Percentiles rank a stretch among this genome's conserved stretches.
Evolutionary conservation across 2,329 filamentous ascomycete genomes (phyloP).

Genomic region (Colletotrichum tabaci): DNA sequence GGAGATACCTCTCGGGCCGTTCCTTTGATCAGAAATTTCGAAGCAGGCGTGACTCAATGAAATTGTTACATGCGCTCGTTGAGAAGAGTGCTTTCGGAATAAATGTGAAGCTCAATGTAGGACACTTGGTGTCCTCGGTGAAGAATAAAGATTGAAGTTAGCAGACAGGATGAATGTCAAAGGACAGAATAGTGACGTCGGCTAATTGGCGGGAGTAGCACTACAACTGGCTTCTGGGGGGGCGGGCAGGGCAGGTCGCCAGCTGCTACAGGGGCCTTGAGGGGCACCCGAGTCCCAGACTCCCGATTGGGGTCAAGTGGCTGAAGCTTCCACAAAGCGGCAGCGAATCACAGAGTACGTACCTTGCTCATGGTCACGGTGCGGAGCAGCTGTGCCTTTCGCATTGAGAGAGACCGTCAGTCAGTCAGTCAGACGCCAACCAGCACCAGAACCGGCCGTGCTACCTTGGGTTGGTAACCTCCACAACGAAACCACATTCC

Average conservation of each 20-base stretch:
- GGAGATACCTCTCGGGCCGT: constrained; percentile 10
- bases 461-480: constrained; percentile 28
- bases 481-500: constrained; percentile 33
- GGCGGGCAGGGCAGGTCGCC: background rate
- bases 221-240: background rate
- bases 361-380: background rate
- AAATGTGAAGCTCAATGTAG: background rate
- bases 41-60: background rate
- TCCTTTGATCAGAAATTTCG: background rate
- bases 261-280: constrained; percentile 20
- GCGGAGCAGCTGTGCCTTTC: constrained; percentile 29
- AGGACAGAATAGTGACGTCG: constrained; percentile 6
- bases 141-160: background rate
- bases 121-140: background rate
- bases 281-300: constrained; percentile 10
- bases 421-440: background rate
- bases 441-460: constrained; percentile 33
- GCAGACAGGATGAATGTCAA: no score
- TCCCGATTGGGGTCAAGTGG: constrained; percentile 20
- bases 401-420: constrained; percentile 24
- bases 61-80: no score
- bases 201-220: constrained; percentile 6
- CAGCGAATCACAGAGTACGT: constrained; percentile 35
- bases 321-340: constrained; percentile 29
- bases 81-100: background rate